These are phyloP conservation scores for Cicer bijugum DNA, from an alignment of 306 rosid species.

Conservation along the genomic window DNA sequence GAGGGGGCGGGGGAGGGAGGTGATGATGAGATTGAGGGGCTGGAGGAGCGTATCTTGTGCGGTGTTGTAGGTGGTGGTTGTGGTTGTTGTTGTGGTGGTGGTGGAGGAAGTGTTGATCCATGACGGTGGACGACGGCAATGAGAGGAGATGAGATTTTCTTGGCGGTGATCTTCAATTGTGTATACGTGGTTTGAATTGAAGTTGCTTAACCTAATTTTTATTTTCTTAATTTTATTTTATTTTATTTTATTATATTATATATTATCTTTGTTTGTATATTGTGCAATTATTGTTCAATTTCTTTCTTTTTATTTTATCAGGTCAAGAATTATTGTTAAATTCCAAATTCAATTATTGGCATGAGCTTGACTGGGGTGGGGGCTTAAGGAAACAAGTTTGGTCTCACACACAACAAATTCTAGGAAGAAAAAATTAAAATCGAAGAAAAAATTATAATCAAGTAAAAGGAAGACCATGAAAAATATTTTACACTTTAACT, in stretches of 20 bases:
- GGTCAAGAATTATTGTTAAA: background rate
- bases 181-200: conserved; percentile 1
- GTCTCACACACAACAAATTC: too few relatives aligned
- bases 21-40: conserved; percentile 26
- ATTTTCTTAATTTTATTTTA: background rate
- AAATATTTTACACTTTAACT: too few relatives aligned
- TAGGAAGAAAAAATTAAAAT: too few relatives aligned
- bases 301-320: too few relatives aligned
- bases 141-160: background rate
- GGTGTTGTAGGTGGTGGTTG: conserved; percentile 26
- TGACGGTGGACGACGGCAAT: background rate
- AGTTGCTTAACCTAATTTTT: background rate
- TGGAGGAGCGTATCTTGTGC: conserved; percentile 41
- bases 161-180: background rate
- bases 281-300: background rate
- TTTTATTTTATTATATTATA: background rate
- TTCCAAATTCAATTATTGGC: background rate
- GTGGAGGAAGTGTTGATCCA: conserved; percentile 46
- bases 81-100: background rate
- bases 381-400: too few relatives aligned
- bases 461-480: too few relatives aligned
- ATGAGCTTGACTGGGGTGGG: too few relatives aligned
- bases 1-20: conserved; percentile 28
- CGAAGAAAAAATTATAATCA: too few relatives aligned
- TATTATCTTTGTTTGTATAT: background rate